Evolutionary conservation across 2,329 filamentous ascomycete genomes (phyloP), one percentile per base, ranked within the genome.

Genomic region (Aspergillus pseudotamarii): DNA sequence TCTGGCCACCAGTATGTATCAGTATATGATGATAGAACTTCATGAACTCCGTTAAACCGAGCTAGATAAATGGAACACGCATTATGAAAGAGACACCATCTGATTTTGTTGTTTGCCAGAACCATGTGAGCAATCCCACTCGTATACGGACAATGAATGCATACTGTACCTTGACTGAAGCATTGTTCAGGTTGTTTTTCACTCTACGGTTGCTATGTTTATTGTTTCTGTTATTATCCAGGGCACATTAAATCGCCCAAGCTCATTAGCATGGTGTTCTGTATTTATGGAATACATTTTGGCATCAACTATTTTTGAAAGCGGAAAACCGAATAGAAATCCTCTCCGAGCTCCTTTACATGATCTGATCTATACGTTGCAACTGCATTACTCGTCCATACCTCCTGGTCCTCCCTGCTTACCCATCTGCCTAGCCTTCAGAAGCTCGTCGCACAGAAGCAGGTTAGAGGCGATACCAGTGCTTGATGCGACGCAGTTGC

Each of bases 401-500:
- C 77, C 78, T 59, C 74, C 79, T 61, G 80, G 80, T 50, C 75
- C 79, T 60, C 77, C 73, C 57, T 76, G 71, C 68, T 75, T 77
- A 59, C 78, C 90, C 95, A 99, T 99, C 83, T 99, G 94, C 77
- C 95, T 87, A 65, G 95, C 95, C 86, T 99, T 99, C 73, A 99
- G 84, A 83, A 99, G 86, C 85, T 99, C 95, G 75, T 99, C 95
- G 75, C 95, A 99, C 57, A 99, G 86, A 69, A 99, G 83, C 68
- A 99, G 84, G 82, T 99, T 99, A 11, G 92, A 94, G 6, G 95
- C 94, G 74, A 99, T 99, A 67, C 95, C 93, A 30, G 94, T 91
- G 78, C 93, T 95, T 38, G 94, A 97, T 3, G 95, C 93, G 66
- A 99, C 89, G 78, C 90, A 93, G 83, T 98, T 98, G 70, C 95